Evolutionary conservation across 495 filamentous ascomycete genomes (phyloP), one percentile per base, ranked within the genome.

Genomic region (Hypoxylon crocopeplum): DNA sequence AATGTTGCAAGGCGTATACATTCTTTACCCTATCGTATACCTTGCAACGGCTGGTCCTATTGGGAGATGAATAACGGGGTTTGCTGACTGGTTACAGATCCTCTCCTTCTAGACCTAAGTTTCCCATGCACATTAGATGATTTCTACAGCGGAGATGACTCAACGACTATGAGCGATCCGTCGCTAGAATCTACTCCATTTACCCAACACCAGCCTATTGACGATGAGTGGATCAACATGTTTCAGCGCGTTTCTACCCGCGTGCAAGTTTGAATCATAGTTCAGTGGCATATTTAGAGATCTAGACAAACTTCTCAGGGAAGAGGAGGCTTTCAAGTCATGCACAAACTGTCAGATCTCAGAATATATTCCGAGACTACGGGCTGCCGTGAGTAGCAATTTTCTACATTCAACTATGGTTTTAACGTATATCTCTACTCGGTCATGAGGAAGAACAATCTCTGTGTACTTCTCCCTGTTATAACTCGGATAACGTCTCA

Each of bases 41-140:
- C n/a, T n/a, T 22, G 27, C 10, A 11, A 21, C 15, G 22, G 21
- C 44, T 21, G 2, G 7, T 7, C 12, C 45, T 16, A 21, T 32
- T 33, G 4, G 12, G 4, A 12, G 32, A 34, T 34, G 4, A 34
- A n/a, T n/a, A n/a, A 3, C 32, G n/a, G 34, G 15, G 5, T 1
- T 25, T 3, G 10, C 61, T 64, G 41, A 64, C 32, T 21, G 1
- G 5, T 2, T 11, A 22, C 16, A 64, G 61, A 64, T 16, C 61
- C 61, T 11, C 55, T 64, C 19, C 48, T 64, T 46, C 12, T 64
- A 40, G 54, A 64, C 45, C 29, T 64, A 16, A 55, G 51, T 11
- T 55, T 64, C 15, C 61, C 54, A 7, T 58, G 48, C 11, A 48
- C 48, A 7, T 38, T 64, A 5, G 46, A 59, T 37, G 27, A 39